Base-by-base conservation (phyloP, 2,329 filamentous ascomycete species). In the Fusarium sp. region DNA sequence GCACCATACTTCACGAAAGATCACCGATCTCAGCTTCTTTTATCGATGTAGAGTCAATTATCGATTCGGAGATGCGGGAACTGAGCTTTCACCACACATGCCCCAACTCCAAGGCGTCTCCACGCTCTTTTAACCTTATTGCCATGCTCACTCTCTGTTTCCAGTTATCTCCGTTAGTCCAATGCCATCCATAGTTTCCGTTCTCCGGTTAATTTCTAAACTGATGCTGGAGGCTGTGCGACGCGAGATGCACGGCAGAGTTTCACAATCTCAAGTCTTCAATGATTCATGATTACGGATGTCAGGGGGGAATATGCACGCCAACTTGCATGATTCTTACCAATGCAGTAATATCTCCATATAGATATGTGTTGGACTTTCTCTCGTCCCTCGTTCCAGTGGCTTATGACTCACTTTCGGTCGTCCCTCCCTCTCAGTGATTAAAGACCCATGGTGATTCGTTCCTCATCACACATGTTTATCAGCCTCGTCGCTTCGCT, bases 71-170 rank as follows among this genome's bases (percentile, higher is more conserved):
- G 7, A 33, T 10, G 7, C n/a, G 17, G 20, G 7, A 23, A 30
- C 7, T 18, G 14, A 9, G 5, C 26, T 15, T 3, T 11, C 11
- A 8, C 10, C 2, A 2, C 17, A 2, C 10, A 49, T 32, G 5
- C 11, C 23, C 33, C n/a, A 10, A 10, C 15, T 14, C 18, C 30
- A 30, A 23, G 3, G 2, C 18, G 33, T 49, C 14, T 6, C 7
- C 6, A 14, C 6, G 18, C 18, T 26, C 7, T 11, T 23, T 35
- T 35, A 35, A 7, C 8, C 30, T 26, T 14, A 4, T 50, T 50
- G 6, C 15, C 17, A 26, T 26, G 32, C 30, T 26, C 8, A 11
- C 15, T 13, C 5, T 14, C 12, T 14, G 17, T 15, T 50, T 4
- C 20, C 12, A n/a, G 48, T 14, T 10, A 26, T 50, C 6, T n/a